phyloP scores from a whole-genome alignment of 2,329 filamentous ascomycete genomes.

The Colletotrichum trifolii region DNA sequence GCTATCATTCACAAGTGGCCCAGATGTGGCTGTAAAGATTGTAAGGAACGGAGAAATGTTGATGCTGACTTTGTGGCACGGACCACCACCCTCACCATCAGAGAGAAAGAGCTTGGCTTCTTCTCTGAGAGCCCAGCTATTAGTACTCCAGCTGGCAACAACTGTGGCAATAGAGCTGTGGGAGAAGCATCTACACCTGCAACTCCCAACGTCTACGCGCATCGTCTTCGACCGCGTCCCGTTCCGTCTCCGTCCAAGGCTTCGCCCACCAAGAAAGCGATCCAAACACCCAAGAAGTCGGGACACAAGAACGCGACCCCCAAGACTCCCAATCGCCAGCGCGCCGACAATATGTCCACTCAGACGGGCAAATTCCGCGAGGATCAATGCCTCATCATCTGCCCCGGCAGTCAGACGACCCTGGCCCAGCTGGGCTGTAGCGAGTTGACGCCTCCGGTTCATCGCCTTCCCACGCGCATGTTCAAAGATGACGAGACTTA shows the following conservation, averaged over 20 bases:
- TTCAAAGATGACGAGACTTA: constrained; percentile 86
- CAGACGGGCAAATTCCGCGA: constrained; percentile 71
- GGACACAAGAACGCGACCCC: constrained; percentile 15
- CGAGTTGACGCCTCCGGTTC: constrained; percentile 90
- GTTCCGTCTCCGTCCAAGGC: constrained; percentile 8
- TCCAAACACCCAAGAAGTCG: constrained; percentile 8
- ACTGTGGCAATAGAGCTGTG: constrained; percentile 16
- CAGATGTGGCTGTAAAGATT: constrained; percentile 20
- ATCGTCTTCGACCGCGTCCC: constrained; percentile 30
- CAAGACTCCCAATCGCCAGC: constrained; percentile 8
- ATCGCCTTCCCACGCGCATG: constrained; percentile 93
- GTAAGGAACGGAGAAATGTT: constrained; percentile 29
- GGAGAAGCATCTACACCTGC: constrained; percentile 4
- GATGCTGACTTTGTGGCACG: constrained; percentile 13
- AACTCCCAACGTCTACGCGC: constrained; percentile 22
- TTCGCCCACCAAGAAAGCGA: constrained; percentile 25
- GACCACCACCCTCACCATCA: constrained; percentile 10
- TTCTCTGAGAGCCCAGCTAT: constrained; percentile 9
- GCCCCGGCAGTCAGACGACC: constrained; percentile 87
- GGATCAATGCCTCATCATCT: constrained; percentile 76
- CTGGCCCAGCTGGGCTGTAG: constrained; percentile 90
- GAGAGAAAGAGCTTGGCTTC: neutral
- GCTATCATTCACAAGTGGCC: neutral
- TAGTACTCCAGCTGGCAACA: constrained; percentile 28
- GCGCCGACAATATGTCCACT: constrained; percentile 59